Percentiles rank a stretch among this genome's conserved stretches.
Evolutionary conservation across 768 basidiomycete species (phyloP).

Genomic region (Amanita inopinata): DNA sequence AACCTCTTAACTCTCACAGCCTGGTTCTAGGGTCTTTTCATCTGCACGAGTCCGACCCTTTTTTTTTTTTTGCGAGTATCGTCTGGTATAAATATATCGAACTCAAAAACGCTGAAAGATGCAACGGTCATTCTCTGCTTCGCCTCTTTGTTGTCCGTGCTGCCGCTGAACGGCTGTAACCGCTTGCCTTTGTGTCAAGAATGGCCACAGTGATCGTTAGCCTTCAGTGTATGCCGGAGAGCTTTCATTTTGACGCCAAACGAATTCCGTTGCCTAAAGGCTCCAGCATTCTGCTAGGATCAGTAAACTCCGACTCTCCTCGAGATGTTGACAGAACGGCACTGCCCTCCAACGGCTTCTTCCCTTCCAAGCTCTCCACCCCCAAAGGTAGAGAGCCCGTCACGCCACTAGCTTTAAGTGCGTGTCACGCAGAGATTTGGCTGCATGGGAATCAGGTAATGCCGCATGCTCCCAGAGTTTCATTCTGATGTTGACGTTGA

Average conservation of each 20-base stretch:
- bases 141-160: neutral
- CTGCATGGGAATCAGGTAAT: slow-evolving; percentile 30
- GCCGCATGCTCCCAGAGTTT: neutral
- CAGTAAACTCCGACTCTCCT: neutral
- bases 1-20: slow-evolving; percentile 6
- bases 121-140: neutral
- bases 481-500: neutral
- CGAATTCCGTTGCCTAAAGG: slow-evolving; percentile 20
- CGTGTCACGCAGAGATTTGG: slow-evolving; percentile 39
- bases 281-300: slow-evolving; percentile 23
- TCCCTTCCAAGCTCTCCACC: slow-evolving; percentile 22
- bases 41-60: slow-evolving; percentile 1
- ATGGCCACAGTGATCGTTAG: slow-evolving; percentile 2
- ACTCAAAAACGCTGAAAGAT: no score
- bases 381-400: slow-evolving; percentile 12
- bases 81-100: no score
- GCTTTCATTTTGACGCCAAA: slow-evolving; percentile 8
- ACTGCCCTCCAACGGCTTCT: slow-evolving; percentile 30
- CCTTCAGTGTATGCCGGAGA: slow-evolving; percentile 4
- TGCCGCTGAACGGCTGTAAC: neutral
- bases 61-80: neutral
- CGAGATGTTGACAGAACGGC: slow-evolving; percentile 15
- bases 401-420: slow-evolving; percentile 28
- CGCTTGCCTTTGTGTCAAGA: neutral
- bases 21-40: slow-evolving; percentile 5